phyloP scores from a whole-genome alignment of 371 early-diverging fungal species.

The Mortierella sp. region DNA sequence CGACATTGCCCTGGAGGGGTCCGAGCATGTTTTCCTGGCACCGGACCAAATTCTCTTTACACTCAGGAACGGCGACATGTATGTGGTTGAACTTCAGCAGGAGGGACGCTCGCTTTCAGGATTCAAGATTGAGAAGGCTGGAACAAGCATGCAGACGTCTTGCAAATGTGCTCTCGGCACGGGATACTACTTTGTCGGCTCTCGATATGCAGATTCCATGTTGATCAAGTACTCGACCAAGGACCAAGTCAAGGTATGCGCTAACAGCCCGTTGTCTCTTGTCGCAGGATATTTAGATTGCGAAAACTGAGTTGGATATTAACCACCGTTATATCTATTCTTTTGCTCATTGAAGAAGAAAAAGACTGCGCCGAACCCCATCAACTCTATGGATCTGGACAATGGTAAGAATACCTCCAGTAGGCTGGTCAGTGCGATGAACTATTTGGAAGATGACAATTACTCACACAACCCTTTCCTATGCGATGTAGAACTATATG shows the following conservation, averaged over 20 bases:
- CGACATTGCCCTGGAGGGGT: constrained; percentile 68
- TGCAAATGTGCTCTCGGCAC: constrained; percentile 70
- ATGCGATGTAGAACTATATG: constrained; percentile 59
- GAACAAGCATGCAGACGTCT: constrained; percentile 66
- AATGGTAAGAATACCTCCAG: constrained; percentile 27
- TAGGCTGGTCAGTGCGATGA: background rate
- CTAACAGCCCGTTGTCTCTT: no score
- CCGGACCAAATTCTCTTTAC: constrained; percentile 69
- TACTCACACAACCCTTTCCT: background rate
- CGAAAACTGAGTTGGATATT: background rate
- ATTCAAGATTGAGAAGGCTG: constrained; percentile 61
- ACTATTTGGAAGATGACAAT: background rate
- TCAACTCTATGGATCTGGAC: constrained; percentile 47
- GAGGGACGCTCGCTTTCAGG: constrained; percentile 72
- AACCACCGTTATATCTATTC: background rate
- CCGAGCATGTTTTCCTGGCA: constrained; percentile 64
- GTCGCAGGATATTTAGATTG: background rate
- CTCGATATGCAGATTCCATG: constrained; percentile 83
- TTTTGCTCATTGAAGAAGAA: constrained; percentile 36
- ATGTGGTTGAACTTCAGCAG: constrained; percentile 75
- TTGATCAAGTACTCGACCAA: constrained; percentile 75
- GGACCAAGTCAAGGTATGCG: constrained; percentile 60
- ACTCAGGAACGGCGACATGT: constrained; percentile 77
- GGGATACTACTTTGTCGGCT: constrained; percentile 86
- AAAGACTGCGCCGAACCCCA: constrained; percentile 20